Base-by-base conservation (phyloP, 306 rosid species). In the Cucurbita ficifolia region DNA sequence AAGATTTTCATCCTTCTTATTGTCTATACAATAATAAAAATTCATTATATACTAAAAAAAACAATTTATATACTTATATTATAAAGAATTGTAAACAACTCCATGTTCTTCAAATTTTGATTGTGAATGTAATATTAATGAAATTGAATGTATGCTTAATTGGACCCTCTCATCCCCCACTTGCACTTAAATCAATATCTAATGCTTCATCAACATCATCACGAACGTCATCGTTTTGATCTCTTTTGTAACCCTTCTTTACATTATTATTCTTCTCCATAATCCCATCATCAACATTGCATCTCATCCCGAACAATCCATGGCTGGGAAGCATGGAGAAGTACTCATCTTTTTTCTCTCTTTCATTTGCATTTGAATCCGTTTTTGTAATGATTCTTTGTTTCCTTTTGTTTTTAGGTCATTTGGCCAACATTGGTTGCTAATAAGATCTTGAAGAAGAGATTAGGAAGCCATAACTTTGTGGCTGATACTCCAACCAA, bases 381-480 rank as follows among this genome's bases (percentile, higher is more conserved):
- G 29, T 19, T 73, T 10, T 42, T 10, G 5, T 39, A 39, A 8
- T 9, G 21, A 16, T 16, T 6, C n/a, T 14, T 16, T 56, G 17
- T 21, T 52, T 39, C 76, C 12, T 76, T 22, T 81, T 49, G 53
- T 43, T 29, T 29, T 29, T 48, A 81, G 84, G 83, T 84, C 72
- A 90, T 90, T 96, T 88, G 96, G 98, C 98, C 93, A 53, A 84
- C 87, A 77, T 77, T 90, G 79, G 90, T 90, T 33, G 98, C 91
- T 16, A 92, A 79, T 83, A 92, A 90, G 82, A 75, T 88, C 78
- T 84, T 92, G 70, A 88, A 82, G 77, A 92, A 86, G 80, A 35
- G 87, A 76, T 13, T 83, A 17, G 98, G 96, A 81, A 88, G 93
- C 90, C 87, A 45, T 81, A 77, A 85, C 59, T 92, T 90, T 17